Evolutionary conservation across 352 stramenopile genomes (phyloP), one percentile per base, ranked within the genome.

Genomic region (Peronospora farinosa): DNA sequence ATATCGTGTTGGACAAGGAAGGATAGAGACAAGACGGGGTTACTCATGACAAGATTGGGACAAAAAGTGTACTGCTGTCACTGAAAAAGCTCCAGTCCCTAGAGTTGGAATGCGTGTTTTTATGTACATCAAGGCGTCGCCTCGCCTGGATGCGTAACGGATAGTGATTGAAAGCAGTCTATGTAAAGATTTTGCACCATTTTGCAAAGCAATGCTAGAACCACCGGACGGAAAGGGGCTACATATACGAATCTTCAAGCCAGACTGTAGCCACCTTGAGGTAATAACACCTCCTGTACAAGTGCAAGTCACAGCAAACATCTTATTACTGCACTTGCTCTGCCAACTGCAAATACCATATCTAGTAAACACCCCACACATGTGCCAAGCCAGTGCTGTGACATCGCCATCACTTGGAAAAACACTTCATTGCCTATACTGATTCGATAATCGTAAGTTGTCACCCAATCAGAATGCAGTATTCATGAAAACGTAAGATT

Each of bases 1-100:
- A 54, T 60, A 60, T 60, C 37, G 44, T 37, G 8, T 54, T 59
- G 12, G n/a, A 44, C 7, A 19, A 52, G 42, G 41, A 11, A 9
- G 13, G n/a, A 39, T 6, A 60, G 51, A 44, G 51, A 60, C 43
- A 32, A 49, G 51, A 4, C 31, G 8, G 7, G 2, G 16, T 44
- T 33, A 40, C 5, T 40, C 16, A n/a, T 12, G 15, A 10, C 4
- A 40, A 23, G 7, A 19, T 40, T 40, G 35, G 35, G 15, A 19
- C 4, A 40, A 23, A 40, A 10, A 7, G 15, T 40, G n/a, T 40
- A 32, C 28, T 1, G 6, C n/a, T n/a, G n/a, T n/a, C n/a, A 36
- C 31, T 7, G 31, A 2, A 7, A 1, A 15, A 15, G 11, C 31
- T 36, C 2, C 9, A 7, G 31, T 11, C 39, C 48, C 48, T 8